Percentiles rank a stretch among this genome's conserved stretches.
Evolutionary conservation across 1,284 basidiomycete genomes (phyloP).

Genomic region (Fistulinella cinereoalba): DNA sequence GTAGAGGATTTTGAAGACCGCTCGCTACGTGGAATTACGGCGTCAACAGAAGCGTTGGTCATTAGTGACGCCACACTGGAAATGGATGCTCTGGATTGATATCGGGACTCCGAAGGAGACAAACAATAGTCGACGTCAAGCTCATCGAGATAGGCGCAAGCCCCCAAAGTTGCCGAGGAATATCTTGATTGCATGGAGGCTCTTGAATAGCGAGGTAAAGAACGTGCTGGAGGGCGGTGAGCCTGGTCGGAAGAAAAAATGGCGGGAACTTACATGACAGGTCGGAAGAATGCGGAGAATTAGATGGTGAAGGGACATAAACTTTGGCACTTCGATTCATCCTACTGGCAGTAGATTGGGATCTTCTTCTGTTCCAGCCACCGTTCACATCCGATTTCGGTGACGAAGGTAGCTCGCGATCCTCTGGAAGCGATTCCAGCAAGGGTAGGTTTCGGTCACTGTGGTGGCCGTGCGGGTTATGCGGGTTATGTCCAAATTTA

Average conservation of each 20-base stretch:
- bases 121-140: conserved; percentile 43
- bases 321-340: conserved; percentile 20
- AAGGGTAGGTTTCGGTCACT: conserved; percentile 27
- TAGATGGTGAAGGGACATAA: conserved; percentile 15
- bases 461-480: conserved; percentile 29
- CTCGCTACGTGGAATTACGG: conserved; percentile 44
- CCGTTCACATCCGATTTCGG: conserved; percentile 9
- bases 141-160: conserved; percentile 36
- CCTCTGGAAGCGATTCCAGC: conserved; percentile 53
- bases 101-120: conserved; percentile 35
- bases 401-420: conserved; percentile 35
- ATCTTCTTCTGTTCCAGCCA: conserved; percentile 2
- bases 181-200: conserved; percentile 21
- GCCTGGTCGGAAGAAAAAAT: not conserved
- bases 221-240: conserved; percentile 14
- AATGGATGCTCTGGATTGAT: conserved; percentile 44
- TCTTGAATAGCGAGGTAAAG: conserved; percentile 21
- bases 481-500: conserved; percentile 47
- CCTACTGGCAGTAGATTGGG: conserved; percentile 13
- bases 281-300: conserved; percentile 8
- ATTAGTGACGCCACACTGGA: conserved; percentile 59
- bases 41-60: conserved; percentile 56
- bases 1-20: conserved; percentile 3
- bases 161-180: conserved; percentile 21
- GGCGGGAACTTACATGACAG: conserved; percentile 13